Conservation (phyloP, 2,329 filamentous ascomycete genomes). For the Xylaria sp. region DNA sequence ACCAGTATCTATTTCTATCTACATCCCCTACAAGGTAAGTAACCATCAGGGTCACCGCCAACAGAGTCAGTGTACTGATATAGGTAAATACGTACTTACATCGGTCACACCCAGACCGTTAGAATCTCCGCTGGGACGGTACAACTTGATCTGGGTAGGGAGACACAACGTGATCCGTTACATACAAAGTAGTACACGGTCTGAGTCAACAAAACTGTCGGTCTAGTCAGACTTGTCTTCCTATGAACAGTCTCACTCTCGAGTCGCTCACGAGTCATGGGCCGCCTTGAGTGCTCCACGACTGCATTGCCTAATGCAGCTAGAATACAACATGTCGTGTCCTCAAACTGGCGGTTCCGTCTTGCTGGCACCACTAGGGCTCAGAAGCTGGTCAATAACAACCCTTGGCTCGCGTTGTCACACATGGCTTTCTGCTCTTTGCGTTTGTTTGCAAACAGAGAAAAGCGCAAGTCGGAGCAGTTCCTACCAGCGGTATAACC, state of each 20-base stretch:
- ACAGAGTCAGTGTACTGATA: background rate
- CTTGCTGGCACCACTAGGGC: conserved; percentile 38
- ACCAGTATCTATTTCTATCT: background rate
- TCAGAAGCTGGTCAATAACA: conserved; percentile 23
- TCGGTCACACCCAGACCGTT: conserved; percentile 21
- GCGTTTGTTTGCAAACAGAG: conserved; percentile 11
- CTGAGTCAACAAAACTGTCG: conserved; percentile 26
- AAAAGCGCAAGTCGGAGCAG: background rate
- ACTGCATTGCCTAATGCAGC: conserved; percentile 31
- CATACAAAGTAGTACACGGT: conserved; percentile 1
- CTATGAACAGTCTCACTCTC: conserved; percentile 14
- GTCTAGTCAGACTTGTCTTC: conserved; percentile 27
- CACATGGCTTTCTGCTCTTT: conserved; percentile 7
- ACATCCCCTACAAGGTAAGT: background rate
- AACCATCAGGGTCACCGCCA: background rate
- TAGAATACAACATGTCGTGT: conserved; percentile 29
- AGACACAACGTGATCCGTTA: conserved; percentile 4
- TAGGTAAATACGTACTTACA: background rate
- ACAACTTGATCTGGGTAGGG: conserved; percentile 1
- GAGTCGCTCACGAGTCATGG: conserved; percentile 31
- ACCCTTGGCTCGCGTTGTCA: conserved; percentile 26
- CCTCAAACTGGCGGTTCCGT: conserved; percentile 35
- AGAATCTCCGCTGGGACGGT: conserved; percentile 20
- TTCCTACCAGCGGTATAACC: background rate
- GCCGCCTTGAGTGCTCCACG: conserved; percentile 16